Evolutionary conservation across 2,329 filamentous ascomycete genomes (phyloP), one percentile per base, ranked within the genome.

Genomic region (Venturia pyrina): DNA sequence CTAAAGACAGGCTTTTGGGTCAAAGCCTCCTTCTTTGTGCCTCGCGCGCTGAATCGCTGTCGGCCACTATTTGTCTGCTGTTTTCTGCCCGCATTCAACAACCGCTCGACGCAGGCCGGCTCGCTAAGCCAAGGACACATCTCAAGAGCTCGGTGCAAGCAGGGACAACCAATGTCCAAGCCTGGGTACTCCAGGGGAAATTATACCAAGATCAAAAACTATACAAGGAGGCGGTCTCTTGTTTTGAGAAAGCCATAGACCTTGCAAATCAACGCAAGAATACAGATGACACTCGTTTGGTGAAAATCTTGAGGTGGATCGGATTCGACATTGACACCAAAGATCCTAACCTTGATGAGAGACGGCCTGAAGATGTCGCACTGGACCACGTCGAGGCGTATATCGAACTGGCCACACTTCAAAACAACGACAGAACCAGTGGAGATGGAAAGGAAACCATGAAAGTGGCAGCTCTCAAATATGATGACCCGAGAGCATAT

Each of bases 401-500:
- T 64, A 40, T 64, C 2, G 24, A 37, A 37, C 24, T 64, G 43
- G 41, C 62, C 4, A 7, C 7, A 2, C 13, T 64, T 8, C 43
- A 7, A 40, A 15, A 15, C 37, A 40, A 40, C 5, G 2, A 40
- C 37, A 40, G 7, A 40, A 40, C 7, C 11, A n/a, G 3, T 2
- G 62, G n/a, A 11, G 28, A 28, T 21, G 44, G 19, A 6, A 34
- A 15, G 10, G 7, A 37, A 13, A 28, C 24, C 43, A 13, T 44
- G 3, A 21, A 40, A 40, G n/a, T 64, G 7, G 44, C 62, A 53
- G 62, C 62, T 28, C 32, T 64, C 21, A 32, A 64, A 10, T 53
- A 64, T 19, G 62, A 64, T 40, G 62, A 64, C 19, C 62, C 62
- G 4, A 13, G 1, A 3, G 62, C 62, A 53, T 64, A 64, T 37